These are phyloP conservation scores for Pythium aristosporum DNA, from an alignment of 352 stramenopile genomes.

Conservation along the genomic window DNA sequence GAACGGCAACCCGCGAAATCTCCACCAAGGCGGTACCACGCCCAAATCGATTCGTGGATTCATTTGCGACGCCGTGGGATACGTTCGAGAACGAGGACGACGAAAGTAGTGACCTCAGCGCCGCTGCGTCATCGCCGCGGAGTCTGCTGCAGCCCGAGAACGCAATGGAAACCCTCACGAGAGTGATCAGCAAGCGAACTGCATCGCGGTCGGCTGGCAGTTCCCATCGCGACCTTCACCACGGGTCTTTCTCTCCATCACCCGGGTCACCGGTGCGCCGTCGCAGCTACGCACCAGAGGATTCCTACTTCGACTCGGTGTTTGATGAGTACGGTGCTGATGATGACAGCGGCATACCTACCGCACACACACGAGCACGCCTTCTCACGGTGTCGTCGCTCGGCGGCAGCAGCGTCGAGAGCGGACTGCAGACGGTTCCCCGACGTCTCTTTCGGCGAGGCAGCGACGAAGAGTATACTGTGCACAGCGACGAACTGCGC, in stretches of 20 bases:
- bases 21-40: background rate
- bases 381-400: constrained; percentile 8
- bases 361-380: background rate
- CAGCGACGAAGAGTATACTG: background rate
- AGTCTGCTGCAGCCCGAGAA: constrained; percentile 17
- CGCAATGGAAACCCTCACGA: constrained; percentile 18
- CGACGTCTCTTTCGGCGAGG: background rate
- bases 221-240: background rate
- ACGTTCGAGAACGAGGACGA: constrained; percentile 15
- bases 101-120: too few species aligned
- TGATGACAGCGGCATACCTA: background rate
- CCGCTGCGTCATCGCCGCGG: background rate
- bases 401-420: background rate
- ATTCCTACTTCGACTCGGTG: background rate
- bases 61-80: constrained; percentile 16
- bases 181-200: constrained; percentile 14
- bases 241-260: background rate
- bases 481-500: background rate
- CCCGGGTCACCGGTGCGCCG: background rate
- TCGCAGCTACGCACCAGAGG: background rate
- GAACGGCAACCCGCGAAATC: background rate
- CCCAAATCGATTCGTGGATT: background rate
- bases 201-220: constrained; percentile 9
- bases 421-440: background rate
- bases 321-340: background rate